Base-by-base conservation (phyloP, 257 asterid species). In the Linaria vulgaris region DNA sequence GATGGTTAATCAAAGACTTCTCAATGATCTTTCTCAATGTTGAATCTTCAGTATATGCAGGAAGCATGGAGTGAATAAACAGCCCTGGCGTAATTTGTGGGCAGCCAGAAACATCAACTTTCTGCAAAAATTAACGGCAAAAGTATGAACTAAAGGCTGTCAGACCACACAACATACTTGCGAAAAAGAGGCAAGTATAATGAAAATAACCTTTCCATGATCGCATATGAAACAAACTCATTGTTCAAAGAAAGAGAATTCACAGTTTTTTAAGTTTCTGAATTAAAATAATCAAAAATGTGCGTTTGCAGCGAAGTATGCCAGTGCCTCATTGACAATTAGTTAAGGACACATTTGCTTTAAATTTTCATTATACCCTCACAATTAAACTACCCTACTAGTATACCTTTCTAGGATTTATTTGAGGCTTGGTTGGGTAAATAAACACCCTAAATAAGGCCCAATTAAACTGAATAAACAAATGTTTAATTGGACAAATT, bases 91-190 rank as follows among this genome's bases (percentile, higher is more conserved):
- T 80, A 38, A 86, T 70, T 72, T 88, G 95, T 6, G 95, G 96
- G 83, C 91, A 86, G 66, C 89, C 74, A 11, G 96, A 84, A 63
- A 88, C 79, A 70, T 91, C 97, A 78, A 88, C 56, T 71, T 74
- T 84, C 97, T 90, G 91, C 74, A 69, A 45, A 56, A 66, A 67
- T 64, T 61, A 55, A 71, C 39, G 41, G 44, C 24, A 60, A 38
- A 47, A 12, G 68, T 77, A 44, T 69, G 73, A 20, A 69, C 49
- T 48, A 69, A 68, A 76, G 54, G 63, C 64, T 62, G 45, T 51
- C 68, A 61, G 57, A 62, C 19, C 46, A 54, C 38, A 63, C 66
- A 69, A 43, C 41, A 47, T 2, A 47, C 31, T 19, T 25, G 44
- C 15, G 47, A 68, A 52, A 56, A 20, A 13, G 9, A 56, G 24